Evolutionary conservation across 2,329 filamentous ascomycete genomes (phyloP).

Genomic region (Fusarium newnesense): DNA sequence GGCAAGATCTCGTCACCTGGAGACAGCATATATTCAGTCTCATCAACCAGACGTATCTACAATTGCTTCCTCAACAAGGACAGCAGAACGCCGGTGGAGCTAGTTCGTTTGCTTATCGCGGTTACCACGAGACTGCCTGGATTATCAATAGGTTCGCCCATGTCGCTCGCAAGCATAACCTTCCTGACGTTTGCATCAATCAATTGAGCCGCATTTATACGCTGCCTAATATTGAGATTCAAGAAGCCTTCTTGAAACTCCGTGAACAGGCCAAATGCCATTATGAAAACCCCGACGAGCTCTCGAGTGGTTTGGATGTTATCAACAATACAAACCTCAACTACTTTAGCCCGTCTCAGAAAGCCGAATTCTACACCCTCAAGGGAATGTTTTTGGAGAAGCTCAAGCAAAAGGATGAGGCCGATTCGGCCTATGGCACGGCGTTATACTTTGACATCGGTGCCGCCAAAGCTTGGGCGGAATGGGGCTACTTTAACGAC

Average conservation of each 20-base stretch:
- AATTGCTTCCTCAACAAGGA: slow-evolving; percentile 81
- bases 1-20: slow-evolving; percentile 99
- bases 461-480: slow-evolving; percentile 96
- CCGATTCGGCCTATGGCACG: slow-evolving; percentile 92
- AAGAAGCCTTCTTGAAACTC: slow-evolving; percentile 97
- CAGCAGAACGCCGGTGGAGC: slow-evolving; percentile 83
- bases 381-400: slow-evolving; percentile 99
- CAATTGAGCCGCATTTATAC: slow-evolving; percentile 99
- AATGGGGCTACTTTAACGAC: slow-evolving; percentile 99
- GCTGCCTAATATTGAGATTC: slow-evolving; percentile 98
- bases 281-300: slow-evolving; percentile 93
- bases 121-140: slow-evolving; percentile 99
- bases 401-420: slow-evolving; percentile 87
- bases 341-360: slow-evolving; percentile 95
- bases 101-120: slow-evolving; percentile 89
- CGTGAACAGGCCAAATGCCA: slow-evolving; percentile 99
- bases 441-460: slow-evolving; percentile 96
- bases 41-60: slow-evolving; percentile 94
- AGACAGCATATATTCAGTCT: slow-evolving; percentile 98
- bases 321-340: slow-evolving; percentile 99
- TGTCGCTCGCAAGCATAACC: slow-evolving; percentile 94
- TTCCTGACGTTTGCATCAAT: slow-evolving; percentile 96
- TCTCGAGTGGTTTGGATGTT: slow-evolving; percentile 92
- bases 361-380: slow-evolving; percentile 98
- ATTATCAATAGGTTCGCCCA: slow-evolving; percentile 99